Evolutionary conservation across 2,329 filamentous ascomycete species (phyloP).

Genomic region (Chrysosporium queenslandicum): DNA sequence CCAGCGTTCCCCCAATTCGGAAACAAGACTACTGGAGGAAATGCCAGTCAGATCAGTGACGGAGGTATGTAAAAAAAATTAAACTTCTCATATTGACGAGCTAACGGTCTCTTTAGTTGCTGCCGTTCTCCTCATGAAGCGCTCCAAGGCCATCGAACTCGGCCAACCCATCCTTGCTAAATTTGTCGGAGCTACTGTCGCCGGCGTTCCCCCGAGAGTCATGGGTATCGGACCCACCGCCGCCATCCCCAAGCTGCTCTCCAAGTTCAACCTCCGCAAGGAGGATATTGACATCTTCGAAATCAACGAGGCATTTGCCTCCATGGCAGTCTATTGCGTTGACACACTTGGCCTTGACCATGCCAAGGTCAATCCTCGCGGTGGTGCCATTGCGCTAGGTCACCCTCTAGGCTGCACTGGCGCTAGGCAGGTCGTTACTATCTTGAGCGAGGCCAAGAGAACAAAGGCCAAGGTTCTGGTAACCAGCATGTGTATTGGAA

Average conservation of each 20-base stretch:
- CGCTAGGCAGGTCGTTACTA: constrained; percentile 81
- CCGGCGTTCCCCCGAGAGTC: constrained; percentile 81
- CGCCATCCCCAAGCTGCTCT: constrained; percentile 69
- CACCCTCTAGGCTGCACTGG: constrained; percentile 87
- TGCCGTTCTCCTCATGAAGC: constrained; percentile 72
- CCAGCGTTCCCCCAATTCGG: constrained; percentile 87
- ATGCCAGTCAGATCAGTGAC: constrained; percentile 90
- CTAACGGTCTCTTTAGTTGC: too few relatives aligned
- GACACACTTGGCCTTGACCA: constrained; percentile 54
- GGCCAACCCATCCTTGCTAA: constrained; percentile 77
- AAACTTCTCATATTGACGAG: too few relatives aligned
- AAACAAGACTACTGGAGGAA: constrained; percentile 76
- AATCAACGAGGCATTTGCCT: constrained; percentile 95
- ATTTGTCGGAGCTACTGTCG: constrained; percentile 77
- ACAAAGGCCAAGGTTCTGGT: constrained; percentile 83
- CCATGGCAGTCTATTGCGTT: constrained; percentile 92
- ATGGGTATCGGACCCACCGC: constrained; percentile 70
- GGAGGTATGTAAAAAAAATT: constrained; percentile 50
- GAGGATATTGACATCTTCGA: constrained; percentile 83
- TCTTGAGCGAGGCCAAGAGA: constrained; percentile 71
- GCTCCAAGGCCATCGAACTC: constrained; percentile 79
- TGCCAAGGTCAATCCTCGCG: constrained; percentile 79
- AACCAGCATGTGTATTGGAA: constrained; percentile 79
- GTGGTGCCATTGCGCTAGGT: constrained; percentile 84
- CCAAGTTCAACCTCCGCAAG: constrained; percentile 64